Base-by-base conservation (phyloP, 441 rosid genomes). In the Pelargonium hybrid region DNA sequence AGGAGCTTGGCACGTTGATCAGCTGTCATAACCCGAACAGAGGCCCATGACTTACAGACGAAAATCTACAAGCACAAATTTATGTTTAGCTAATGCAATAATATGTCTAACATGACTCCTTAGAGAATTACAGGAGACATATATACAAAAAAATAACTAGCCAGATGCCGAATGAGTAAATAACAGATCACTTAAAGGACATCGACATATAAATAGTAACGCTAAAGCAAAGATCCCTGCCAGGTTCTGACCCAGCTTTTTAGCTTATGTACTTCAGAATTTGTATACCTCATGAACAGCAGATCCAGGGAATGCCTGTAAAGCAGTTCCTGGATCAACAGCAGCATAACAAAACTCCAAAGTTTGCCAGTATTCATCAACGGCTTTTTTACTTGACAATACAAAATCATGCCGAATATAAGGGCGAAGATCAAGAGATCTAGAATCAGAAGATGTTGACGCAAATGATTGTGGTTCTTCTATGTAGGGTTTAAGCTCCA, bases 301-400 rank as follows among this genome's bases (percentile, higher is more conserved):
- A 72, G 97, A 89, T 74, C 98, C 98, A 73, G 99, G 99, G 80
- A 94, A 94, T 69, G 98, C 96, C 77, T 83, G 88, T 78, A 82
- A 74, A 72, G 98, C 91, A 77, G 99, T 92, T 79, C 81, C 84
- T 66, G 84, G 88, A 79, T 89, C 96, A 71, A 94, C 87, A 78
- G 92, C 92, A 83, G 98, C 90, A 81, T 88, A 94, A 77, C 98
- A 94, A 82, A 88, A 94, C 80, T 94, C 99, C 77, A 95, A 80
- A 68, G 96, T 92, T 45, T 86, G 85, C 99, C 99, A 95, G 74
- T 92, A 95, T 66, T 95, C 97, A 77, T 90, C 83, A 74, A 95
- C 92, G 74, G 96, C 98, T 78, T 86, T 90, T 72, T 78, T 80
- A 67, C 71, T 89, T 78, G 90, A 88, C 67, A 95, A 79, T 75